phyloP scores from a whole-genome alignment of 176 grass and related monocot species.

The Rhynchospora tenuis region DNA sequence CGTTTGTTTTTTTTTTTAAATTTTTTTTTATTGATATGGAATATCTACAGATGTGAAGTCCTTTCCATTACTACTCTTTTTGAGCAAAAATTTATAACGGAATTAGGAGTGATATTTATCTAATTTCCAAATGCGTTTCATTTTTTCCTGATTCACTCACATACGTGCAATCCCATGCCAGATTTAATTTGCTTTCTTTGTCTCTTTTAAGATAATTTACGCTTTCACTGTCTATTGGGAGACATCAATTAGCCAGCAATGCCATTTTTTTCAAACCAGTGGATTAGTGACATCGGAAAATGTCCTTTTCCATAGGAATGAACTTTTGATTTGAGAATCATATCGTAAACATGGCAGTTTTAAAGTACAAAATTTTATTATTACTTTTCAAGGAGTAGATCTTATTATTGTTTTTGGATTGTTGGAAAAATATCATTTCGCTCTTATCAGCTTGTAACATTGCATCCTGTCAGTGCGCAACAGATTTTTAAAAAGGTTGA shows the following conservation, averaged over 20 bases:
- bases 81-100: neutral
- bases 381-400: too few relatives aligned
- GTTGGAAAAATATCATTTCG: too few relatives aligned
- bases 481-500: too few relatives aligned
- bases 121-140: neutral
- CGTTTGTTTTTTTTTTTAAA: neutral
- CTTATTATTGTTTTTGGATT: too few relatives aligned
- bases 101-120: neutral
- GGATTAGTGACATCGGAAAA: neutral
- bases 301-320: neutral
- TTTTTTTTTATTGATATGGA: neutral
- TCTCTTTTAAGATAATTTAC: neutral
- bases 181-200: conserved; percentile 7
- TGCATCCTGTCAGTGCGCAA: too few relatives aligned
- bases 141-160: neutral
- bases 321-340: neutral
- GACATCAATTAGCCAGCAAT: neutral
- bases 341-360: neutral
- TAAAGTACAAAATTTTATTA: too few relatives aligned
- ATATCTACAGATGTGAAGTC: neutral
- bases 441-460: too few relatives aligned
- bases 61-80: too few relatives aligned
- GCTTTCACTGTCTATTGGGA: neutral
- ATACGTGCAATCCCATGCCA: neutral
- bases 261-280: conserved; percentile 5